Base-by-base conservation (phyloP, 2,329 filamentous ascomycete species). In the Didymella glomerata region DNA sequence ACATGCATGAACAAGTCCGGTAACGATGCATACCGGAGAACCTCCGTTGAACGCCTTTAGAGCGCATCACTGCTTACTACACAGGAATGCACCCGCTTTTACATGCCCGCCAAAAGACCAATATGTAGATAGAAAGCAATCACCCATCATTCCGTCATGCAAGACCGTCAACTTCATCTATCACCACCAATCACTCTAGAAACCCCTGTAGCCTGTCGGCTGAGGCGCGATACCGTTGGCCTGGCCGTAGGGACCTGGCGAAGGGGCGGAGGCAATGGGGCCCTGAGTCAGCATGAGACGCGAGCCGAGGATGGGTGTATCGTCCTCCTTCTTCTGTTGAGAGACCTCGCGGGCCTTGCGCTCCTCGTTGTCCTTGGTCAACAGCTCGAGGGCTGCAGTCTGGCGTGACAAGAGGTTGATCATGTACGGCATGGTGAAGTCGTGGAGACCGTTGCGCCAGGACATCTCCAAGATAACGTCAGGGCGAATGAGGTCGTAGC, bases 381-480 rank as follows among this genome's bases (percentile, higher is more conserved):
- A 86, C 60, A 84, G 78, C 59, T 93, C 87, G 68, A 99, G 90
- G 56, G 96, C 90, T 67, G 90, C 88, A 38, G 92, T 93, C 81
- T 98, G 93, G 79, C 97, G 93, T 68, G 89, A 88, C 64, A 99
- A 84, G 83, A 96, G 90, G 83, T 98, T 99, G 86, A 99, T 98
- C 92, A 99, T 96, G 84, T 96, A 99, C 18, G 95, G 95, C 96
- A 99, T 99, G 47, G 93, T 96, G 81, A 97, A 99, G 82, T 99
- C 95, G 71, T 89, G 88, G 38, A 99, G 89, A 60, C 93, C 92
- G 76, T 97, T 85, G 70, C 95, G 94, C 95, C 95, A 99, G 60
- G 95, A 98, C 57, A 99, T 86, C 82, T 99, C 95, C 78, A 99
- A 87, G 59, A 99, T 90, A 51, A 96, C 84, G 74, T 98, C 93